Evolutionary conservation across 495 filamentous ascomycete genomes (phyloP).

Genomic region (Hypoxylon crocopeplum): DNA sequence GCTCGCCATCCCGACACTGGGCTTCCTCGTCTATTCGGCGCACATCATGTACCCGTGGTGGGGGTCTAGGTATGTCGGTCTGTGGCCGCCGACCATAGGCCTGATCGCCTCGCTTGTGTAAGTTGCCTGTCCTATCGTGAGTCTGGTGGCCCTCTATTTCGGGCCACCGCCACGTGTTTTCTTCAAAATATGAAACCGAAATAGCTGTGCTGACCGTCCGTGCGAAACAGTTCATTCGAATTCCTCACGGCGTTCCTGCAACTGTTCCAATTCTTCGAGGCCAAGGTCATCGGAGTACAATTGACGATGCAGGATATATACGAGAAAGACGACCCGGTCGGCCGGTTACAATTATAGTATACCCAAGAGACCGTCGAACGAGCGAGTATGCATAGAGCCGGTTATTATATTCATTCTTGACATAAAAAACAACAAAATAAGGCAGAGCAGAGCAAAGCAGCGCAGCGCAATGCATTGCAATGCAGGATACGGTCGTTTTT

Average conservation of each 20-base stretch:
- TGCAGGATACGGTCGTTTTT: slow-evolving; percentile 28
- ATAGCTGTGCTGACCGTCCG: background rate
- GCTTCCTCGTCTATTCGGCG: slow-evolving; percentile 37
- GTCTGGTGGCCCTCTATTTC: too few relatives aligned
- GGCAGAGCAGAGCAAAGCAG: background rate
- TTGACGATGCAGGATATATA: slow-evolving; percentile 38
- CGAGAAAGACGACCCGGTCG: slow-evolving; percentile 34
- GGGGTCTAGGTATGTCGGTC: slow-evolving; percentile 37
- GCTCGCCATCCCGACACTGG: slow-evolving; percentile 32
- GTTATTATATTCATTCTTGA: slow-evolving; percentile 12
- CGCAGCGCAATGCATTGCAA: background rate
- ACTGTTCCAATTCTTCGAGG: slow-evolving; percentile 40
- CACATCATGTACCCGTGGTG: slow-evolving; percentile 42
- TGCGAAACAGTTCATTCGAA: slow-evolving; percentile 31
- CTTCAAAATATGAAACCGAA: background rate
- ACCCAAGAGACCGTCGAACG: background rate
- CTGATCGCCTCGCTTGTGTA: slow-evolving; percentile 38
- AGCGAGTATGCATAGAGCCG: background rate
- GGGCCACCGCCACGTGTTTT: too few relatives aligned
- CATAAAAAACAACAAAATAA: background rate
- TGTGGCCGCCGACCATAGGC: slow-evolving; percentile 39
- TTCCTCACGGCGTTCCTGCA: slow-evolving; percentile 36
- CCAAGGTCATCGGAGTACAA: slow-evolving; percentile 38
- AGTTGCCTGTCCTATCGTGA: too few relatives aligned
- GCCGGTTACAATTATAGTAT: slow-evolving; percentile 34